Evolutionary conservation across 805 yeast genomes (phyloP).

Genomic region (Cyberlindnera samutprakarnensis): DNA sequence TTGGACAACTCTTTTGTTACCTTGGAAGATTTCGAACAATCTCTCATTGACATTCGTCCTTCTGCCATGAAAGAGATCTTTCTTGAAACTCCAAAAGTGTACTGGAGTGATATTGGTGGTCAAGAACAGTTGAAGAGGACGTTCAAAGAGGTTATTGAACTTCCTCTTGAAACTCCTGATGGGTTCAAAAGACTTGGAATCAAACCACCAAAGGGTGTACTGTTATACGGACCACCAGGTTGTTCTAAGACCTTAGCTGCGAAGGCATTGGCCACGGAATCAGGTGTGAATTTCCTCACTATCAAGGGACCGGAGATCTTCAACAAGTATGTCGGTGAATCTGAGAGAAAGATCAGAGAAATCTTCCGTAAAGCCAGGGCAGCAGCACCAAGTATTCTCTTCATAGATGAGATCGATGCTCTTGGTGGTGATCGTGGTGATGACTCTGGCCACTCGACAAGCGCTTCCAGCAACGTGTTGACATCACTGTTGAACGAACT

Average conservation of each 20-base stretch:
- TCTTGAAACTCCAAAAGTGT: conserved; percentile 87
- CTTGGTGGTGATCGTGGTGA: conserved; percentile 69
- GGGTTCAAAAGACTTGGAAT: conserved; percentile 75
- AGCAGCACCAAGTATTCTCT: conserved; percentile 89
- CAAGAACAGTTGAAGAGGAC: conserved; percentile 77
- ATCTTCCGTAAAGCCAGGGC: conserved; percentile 90
- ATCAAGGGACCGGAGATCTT: conserved; percentile 96
- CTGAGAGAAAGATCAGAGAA: conserved; percentile 89
- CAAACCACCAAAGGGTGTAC: conserved; percentile 85
- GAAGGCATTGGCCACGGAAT: conserved; percentile 91
- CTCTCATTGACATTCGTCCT: conserved; percentile 79
- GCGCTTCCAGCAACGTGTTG: conserved; percentile 76
- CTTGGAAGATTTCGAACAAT: conserved; percentile 60
- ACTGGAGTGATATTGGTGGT: conserved; percentile 95
- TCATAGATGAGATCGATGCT: conserved; percentile 97
- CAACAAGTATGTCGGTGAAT: conserved; percentile 93
- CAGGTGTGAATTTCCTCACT: conserved; percentile 88
- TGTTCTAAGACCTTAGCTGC: conserved; percentile 95
- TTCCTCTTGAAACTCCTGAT: conserved; percentile 79
- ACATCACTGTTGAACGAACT: conserved; percentile 90
- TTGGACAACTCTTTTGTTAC: conserved; percentile 16
- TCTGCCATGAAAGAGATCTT: conserved; percentile 96
- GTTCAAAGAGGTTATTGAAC: conserved; percentile 81
- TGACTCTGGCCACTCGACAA: conserved; percentile 42
- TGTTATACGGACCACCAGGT: conserved; percentile 97